phyloP scores from a whole-genome alignment of 345 rosid species.

The Kernera saxatilis region DNA sequence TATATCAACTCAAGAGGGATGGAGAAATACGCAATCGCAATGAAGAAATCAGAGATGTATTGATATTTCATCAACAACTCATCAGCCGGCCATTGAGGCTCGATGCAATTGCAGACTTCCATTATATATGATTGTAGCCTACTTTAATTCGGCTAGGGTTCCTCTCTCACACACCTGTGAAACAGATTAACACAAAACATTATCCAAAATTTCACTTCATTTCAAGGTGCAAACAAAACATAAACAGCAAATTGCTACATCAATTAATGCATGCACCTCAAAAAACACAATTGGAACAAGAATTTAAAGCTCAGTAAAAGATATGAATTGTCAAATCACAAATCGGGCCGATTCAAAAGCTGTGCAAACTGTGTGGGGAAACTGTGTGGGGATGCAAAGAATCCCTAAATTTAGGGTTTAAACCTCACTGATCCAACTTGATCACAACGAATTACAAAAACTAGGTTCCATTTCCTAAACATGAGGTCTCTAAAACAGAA shows the following conservation, averaged over 20 bases:
- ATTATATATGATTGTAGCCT: conserved; percentile 24
- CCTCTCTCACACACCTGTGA: conserved; percentile 36
- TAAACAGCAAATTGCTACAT: no score
- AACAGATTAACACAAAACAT: not conserved
- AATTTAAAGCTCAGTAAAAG: no score
- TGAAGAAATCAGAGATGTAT: conserved; percentile 96
- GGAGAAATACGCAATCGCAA: conserved; percentile 94
- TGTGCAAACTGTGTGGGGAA: not conserved
- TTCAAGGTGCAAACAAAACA: not conserved
- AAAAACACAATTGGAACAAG: no score
- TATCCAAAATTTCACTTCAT: not conserved
- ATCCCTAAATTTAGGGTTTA: not conserved
- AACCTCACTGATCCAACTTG: not conserved
- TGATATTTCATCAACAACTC: conserved; percentile 93
- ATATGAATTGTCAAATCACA: not conserved
- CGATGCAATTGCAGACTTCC: conserved; percentile 91
- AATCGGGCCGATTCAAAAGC: not conserved
- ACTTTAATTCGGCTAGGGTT: not conserved
- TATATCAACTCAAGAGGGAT: conserved; percentile 94
- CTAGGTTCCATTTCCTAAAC: not conserved
- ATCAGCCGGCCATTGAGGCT: conserved; percentile 94
- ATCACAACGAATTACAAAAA: not conserved
- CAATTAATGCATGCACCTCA: no score
- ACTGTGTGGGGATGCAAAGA: not conserved
- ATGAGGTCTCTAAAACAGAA: not conserved